phyloP scores from a whole-genome alignment of 345 rosid genomes.

The Gossypium australe region DNA sequence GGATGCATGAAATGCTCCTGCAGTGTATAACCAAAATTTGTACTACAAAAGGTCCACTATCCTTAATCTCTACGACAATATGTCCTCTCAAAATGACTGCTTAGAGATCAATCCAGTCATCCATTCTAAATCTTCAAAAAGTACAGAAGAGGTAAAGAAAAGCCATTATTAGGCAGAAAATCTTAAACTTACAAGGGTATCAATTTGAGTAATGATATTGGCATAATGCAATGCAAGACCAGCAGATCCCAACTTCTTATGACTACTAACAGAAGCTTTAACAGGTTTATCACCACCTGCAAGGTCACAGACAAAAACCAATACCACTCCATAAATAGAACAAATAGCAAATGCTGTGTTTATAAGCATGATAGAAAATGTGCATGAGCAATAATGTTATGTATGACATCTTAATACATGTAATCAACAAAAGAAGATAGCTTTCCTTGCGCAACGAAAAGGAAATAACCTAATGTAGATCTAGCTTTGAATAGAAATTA shows the following conservation, averaged over 20 bases:
- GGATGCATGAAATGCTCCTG: background rate
- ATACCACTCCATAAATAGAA: background rate
- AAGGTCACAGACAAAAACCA: constrained; percentile 20
- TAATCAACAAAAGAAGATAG: background rate
- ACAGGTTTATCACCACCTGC: constrained; percentile 61
- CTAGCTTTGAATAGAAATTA: background rate
- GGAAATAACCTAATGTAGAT: background rate
- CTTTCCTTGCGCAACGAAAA: background rate
- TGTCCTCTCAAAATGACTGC: background rate
- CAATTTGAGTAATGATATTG: constrained; percentile 87
- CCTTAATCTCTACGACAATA: background rate
- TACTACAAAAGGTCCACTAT: background rate
- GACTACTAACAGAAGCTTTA: constrained; percentile 34
- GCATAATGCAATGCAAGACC: constrained; percentile 99
- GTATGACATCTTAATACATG: background rate
- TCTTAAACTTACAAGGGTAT: constrained; percentile 72
- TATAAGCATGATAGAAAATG: background rate
- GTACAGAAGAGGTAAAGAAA: constrained; percentile 1
- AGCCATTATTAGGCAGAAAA: background rate
- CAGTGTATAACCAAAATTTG: background rate
- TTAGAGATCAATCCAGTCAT: background rate
- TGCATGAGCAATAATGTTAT: background rate
- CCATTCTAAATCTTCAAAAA: background rate
- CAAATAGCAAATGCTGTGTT: background rate
- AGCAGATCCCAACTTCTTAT: constrained; percentile 73